These are phyloP conservation scores for Falciphora oryzae DNA, from an alignment of 2,329 filamentous ascomycete species.

Conservation along the genomic window DNA sequence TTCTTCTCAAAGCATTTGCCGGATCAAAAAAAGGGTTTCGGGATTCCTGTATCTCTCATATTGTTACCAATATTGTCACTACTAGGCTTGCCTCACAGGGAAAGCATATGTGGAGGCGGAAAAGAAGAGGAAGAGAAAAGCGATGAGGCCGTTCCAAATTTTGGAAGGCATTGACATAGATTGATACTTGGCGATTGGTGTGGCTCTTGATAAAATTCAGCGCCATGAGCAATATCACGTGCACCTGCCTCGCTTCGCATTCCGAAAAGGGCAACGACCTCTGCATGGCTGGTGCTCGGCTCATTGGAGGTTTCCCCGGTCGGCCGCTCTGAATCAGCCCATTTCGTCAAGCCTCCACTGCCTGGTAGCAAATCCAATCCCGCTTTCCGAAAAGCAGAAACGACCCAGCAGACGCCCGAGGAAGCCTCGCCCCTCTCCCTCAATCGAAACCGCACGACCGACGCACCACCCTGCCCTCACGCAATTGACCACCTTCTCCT, in stretches of 20 bases:
- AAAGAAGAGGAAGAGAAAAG: neutral
- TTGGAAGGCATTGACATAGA: neutral
- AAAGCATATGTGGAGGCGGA: neutral
- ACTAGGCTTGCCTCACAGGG: neutral
- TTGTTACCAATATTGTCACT: neutral
- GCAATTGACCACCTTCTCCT: constrained; percentile 12
- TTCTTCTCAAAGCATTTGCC: neutral
- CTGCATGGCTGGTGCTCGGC: constrained; percentile 14
- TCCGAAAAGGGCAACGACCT: constrained; percentile 14
- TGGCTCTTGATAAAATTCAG: no score
- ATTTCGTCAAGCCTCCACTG: constrained; percentile 17
- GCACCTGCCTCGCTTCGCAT: neutral
- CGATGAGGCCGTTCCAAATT: neutral
- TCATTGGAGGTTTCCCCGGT: constrained; percentile 10
- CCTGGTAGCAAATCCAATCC: constrained; percentile 7
- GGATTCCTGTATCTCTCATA: neutral
- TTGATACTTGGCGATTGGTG: no score
- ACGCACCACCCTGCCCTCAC: no score
- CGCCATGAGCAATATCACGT: neutral
- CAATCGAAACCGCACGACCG: neutral
- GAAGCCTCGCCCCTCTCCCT: neutral
- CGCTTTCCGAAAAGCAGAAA: constrained; percentile 3
- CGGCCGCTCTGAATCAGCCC: constrained; percentile 16
- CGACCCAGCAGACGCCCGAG: neutral
- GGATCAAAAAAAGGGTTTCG: neutral